Base-by-base conservation (phyloP, 495 filamentous ascomycete species). In the Lichina pygmaea region DNA sequence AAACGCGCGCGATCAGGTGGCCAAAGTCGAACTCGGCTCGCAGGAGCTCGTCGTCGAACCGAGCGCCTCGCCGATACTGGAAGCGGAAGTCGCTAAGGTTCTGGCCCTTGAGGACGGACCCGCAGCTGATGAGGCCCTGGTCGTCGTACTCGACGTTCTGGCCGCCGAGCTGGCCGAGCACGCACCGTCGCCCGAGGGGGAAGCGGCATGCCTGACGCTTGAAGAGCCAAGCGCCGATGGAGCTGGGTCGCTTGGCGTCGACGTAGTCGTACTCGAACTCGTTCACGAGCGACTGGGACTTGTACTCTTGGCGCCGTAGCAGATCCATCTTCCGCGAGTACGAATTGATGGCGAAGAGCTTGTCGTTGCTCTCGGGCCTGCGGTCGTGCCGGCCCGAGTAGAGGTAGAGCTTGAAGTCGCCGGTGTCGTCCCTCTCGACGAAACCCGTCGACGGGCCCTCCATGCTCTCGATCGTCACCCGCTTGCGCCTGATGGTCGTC, bases 21-120 rank as follows among this genome's bases (percentile, higher is more conserved):
- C 64, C 60, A 45, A 73, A 55, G 4, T 64, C 61, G 49, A 66
- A 75, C 47, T 73, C 71, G 6, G 65, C 71, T 39, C 71, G 62
- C 6, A 75, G 62, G 10, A 75, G 58, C 46, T 71, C 70, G 48
- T 71, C 71, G 13, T 65, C 67, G 44, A 64, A 70, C 34, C 56
- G 62, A 8, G 67, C 62, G 45, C 65, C 67, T 50, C 72, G 72
- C 43, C 69, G 66, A 54, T 75, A 73, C 45, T 66, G 64, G 45
- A 66, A 69, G 45, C 67, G 64, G 62, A 73, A 75, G 32, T 63
- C 60, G 33, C 73, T 60, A 6, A 69, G 54, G 46, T 71, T 71
- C 13, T 59, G 63, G 49, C 67, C 67, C 46, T 66, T 67, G 51
- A 71, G 59, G 51, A 65, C 70, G 0, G 68, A 72, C 1, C 71